A percentile compares a stretch with the other conserved stretches of the same genome.
These are phyloP conservation scores for Leishmania braziliensis DNA, from an alignment of 208 protist genomes.

Conservation along the genomic window DNA sequence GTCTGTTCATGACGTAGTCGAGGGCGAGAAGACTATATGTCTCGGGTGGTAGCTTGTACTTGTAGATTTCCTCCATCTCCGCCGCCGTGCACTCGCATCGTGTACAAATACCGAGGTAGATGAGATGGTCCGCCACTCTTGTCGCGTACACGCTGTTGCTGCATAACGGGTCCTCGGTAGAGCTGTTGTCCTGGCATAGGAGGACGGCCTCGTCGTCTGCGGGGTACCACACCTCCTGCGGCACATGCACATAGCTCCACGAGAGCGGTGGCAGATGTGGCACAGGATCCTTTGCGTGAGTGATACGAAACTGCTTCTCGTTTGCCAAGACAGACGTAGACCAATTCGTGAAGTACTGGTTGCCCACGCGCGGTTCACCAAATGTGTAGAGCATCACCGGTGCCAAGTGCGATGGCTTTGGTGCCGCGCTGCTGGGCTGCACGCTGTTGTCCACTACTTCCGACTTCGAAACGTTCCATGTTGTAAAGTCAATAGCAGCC, in stretches of 20 bases:
- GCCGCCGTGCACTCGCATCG: constrained; percentile 38
- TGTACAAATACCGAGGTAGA: constrained; percentile 61
- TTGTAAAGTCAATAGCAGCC: constrained; percentile 41
- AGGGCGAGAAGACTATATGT: constrained; percentile 8
- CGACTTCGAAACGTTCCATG: not conserved
- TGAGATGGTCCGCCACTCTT: constrained; percentile 47
- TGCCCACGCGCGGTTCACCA: constrained; percentile 70
- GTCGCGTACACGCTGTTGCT: constrained; percentile 44
- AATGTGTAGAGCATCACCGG: constrained; percentile 74
- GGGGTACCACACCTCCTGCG: constrained; percentile 60
- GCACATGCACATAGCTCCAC: constrained; percentile 49
- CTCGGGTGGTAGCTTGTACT: constrained; percentile 12
- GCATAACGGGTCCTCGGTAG: constrained; percentile 49
- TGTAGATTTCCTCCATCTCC: constrained; percentile 26
- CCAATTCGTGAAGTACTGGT: constrained; percentile 50
- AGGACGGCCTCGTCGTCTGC: constrained; percentile 19
- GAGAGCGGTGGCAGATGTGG: constrained; percentile 53
- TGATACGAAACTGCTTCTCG: constrained; percentile 46
- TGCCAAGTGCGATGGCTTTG: constrained; percentile 2
- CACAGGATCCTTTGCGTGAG: constrained; percentile 54
- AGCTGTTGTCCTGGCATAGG: constrained; percentile 39
- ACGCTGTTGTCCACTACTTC: not conserved
- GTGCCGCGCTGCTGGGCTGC: not conserved
- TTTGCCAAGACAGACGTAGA: constrained; percentile 25
- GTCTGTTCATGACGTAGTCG: constrained; percentile 5